These are phyloP conservation scores for Gloeostereum incarnatum DNA, from an alignment of 768 basidiomycete genomes.

Conservation along the genomic window DNA sequence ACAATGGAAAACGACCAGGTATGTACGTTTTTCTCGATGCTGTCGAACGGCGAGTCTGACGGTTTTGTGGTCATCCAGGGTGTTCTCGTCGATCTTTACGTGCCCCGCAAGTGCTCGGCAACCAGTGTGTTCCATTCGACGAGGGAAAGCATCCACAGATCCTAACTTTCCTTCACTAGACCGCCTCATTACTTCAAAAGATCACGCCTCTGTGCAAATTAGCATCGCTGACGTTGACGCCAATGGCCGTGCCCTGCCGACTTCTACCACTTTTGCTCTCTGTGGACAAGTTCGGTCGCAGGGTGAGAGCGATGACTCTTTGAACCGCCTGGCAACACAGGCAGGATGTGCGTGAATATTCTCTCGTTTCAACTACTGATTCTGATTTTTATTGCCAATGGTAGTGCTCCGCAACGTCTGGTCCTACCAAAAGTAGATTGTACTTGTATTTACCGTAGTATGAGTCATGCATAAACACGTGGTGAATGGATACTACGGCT, in stretches of 20 bases:
- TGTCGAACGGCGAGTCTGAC: background rate
- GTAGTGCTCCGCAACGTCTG: constrained; percentile 96
- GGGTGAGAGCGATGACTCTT: constrained; percentile 93
- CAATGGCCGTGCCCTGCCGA: constrained; percentile 68
- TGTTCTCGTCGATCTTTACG: constrained; percentile 99
- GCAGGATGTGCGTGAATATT: constrained; percentile 71
- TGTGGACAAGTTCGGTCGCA: constrained; percentile 90
- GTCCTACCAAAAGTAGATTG: constrained; percentile 89
- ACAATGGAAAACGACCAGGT: constrained; percentile 95
- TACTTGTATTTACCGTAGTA: too few relatives aligned
- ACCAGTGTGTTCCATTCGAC: constrained; percentile 62
- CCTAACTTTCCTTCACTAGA: constrained; percentile 33
- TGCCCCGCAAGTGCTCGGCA: constrained; percentile 98
- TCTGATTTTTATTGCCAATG: constrained; percentile 8
- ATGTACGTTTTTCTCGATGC: constrained; percentile 16
- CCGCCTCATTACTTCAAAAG: constrained; percentile 97
- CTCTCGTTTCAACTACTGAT: constrained; percentile 3
- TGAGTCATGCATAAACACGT: too few relatives aligned
- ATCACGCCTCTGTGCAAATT: constrained; percentile 98
- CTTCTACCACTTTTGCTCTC: constrained; percentile 88
- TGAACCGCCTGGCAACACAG: constrained; percentile 94
- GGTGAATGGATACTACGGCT: too few relatives aligned
- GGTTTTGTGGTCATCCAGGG: constrained; percentile 42
- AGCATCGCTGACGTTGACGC: constrained; percentile 92
- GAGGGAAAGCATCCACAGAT: background rate